Base-by-base conservation (phyloP, 1,284 basidiomycete species). In the Anthracocystis setariae region DNA sequence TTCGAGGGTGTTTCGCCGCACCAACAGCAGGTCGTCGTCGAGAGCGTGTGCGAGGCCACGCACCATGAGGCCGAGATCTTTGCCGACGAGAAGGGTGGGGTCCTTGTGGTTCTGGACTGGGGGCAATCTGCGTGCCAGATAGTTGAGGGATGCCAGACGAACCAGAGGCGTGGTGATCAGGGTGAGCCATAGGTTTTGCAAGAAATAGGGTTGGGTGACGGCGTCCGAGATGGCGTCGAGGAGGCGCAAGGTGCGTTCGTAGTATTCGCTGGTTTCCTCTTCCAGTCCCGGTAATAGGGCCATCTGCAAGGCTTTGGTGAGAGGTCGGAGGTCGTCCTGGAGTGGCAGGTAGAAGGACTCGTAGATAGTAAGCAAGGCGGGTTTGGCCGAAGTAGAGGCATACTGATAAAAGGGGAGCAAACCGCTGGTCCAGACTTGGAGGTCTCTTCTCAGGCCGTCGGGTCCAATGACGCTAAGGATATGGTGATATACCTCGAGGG, bases 401-500 rank as follows among this genome's bases (percentile, higher is more conserved):
- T 93, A 97, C 83, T 97, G 93, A 82, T 98, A 98, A 88, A 98
- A 98, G 0, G 96, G 96, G 79, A 99, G 95, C 9, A 99, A 84
- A 3, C 96, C 96, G 5, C 93, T 91, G 0, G 93, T 93, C 96
- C 96, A 99, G 17, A 98, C 86, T 1, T 91, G 87, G 5, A 99
- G 86, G 84, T 99, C 96, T 44, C 90, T 88, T 65, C 89, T 89
- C 40, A 98, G 84, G 8, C 94, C 94, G 75, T 97, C 94, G 1
- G 88, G 87, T 40, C 94, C 94, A 35, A 97, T 89, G 18, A 94
- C 90, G 7, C 89, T 88, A 55, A 98, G 87, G 68, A 99, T 92
- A 79, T 97, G 91, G 3, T 88, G 87, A 82, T 98, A 99, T 15
- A 98, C 95, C 81, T 98, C 95, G 67, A 99, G 85, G 3, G 96